Percentiles rank a stretch among this genome's conserved stretches.
Conservation (phyloP, 495 filamentous ascomycete genomes). For the Talaromyces liani region DNA sequence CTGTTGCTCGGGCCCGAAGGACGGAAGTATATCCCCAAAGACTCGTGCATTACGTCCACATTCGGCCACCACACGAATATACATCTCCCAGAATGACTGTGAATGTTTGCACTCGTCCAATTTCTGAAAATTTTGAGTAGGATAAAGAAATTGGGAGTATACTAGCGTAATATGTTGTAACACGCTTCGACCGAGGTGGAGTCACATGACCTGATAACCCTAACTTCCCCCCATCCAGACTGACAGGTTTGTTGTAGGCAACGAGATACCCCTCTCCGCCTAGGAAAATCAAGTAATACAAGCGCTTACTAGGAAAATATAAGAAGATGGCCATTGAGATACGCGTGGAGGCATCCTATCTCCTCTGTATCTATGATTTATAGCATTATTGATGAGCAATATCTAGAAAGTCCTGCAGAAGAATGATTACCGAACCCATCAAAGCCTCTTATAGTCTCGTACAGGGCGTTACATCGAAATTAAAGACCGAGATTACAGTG, state of each 20-base stretch:
- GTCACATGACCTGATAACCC: not conserved
- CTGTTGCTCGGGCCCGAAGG: not conserved
- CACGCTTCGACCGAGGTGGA: not conserved
- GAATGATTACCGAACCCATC: too few species aligned
- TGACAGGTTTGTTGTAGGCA: too few species aligned
- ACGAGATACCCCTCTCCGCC: too few species aligned
- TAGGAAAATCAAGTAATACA: not conserved
- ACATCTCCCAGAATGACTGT: not conserved
- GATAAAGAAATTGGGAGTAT: not conserved
- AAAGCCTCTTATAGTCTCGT: too few species aligned
- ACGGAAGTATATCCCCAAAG: not conserved
- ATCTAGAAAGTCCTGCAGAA: too few species aligned
- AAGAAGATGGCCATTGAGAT: not conserved
- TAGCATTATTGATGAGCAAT: too few species aligned
- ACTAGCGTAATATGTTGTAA: not conserved
- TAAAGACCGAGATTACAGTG: too few species aligned
- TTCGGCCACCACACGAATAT: not conserved
- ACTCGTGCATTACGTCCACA: not conserved
- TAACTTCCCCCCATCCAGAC: not conserved
- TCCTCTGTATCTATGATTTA: too few species aligned
- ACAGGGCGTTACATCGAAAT: too few species aligned
- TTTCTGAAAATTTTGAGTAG: not conserved
- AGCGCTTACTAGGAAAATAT: not conserved
- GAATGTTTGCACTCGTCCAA: not conserved
- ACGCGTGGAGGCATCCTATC: too few species aligned